These are phyloP conservation scores for Herpetomonas samuelpessoai DNA, from an alignment of 208 protist species.

Conservation along the genomic window DNA sequence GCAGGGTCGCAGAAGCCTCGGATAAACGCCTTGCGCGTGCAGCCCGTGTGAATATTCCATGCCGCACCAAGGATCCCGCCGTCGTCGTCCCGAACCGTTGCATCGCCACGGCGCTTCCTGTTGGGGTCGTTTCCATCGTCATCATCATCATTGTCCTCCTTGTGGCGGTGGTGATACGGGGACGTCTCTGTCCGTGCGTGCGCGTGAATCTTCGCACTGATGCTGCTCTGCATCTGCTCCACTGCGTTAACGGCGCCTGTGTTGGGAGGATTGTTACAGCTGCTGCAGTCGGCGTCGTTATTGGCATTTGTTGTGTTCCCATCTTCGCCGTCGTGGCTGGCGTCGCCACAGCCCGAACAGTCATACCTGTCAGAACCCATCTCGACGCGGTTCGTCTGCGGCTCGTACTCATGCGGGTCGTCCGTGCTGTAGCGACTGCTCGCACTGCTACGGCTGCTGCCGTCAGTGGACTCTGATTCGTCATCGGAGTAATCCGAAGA, in stretches of 20 bases:
- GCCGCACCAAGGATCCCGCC: conserved; percentile 5
- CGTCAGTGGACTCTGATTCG: background rate
- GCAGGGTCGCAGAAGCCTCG: conserved; percentile 37
- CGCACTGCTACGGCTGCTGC: background rate
- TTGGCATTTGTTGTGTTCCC: background rate
- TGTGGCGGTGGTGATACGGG: no score
- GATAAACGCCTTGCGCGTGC: conserved; percentile 82
- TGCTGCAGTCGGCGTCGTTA: background rate
- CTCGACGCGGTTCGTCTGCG: background rate
- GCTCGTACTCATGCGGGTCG: background rate
- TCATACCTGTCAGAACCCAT: background rate
- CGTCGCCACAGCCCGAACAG: background rate
- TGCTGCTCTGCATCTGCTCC: no score
- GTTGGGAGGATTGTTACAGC: no score
- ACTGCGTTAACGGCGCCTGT: no score
- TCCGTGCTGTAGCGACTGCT: background rate
- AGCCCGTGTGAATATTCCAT: conserved; percentile 56
- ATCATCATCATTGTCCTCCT: background rate
- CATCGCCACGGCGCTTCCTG: background rate
- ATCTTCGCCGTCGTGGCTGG: background rate
- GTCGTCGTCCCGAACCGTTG: background rate
- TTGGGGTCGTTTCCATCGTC: background rate
- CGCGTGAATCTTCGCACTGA: no score
- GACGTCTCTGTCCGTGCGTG: no score
- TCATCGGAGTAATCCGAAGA: no score